These are phyloP conservation scores for Coleophoma eucalyptorum DNA, from an alignment of 2,329 filamentous ascomycete genomes.

Conservation along the genomic window DNA sequence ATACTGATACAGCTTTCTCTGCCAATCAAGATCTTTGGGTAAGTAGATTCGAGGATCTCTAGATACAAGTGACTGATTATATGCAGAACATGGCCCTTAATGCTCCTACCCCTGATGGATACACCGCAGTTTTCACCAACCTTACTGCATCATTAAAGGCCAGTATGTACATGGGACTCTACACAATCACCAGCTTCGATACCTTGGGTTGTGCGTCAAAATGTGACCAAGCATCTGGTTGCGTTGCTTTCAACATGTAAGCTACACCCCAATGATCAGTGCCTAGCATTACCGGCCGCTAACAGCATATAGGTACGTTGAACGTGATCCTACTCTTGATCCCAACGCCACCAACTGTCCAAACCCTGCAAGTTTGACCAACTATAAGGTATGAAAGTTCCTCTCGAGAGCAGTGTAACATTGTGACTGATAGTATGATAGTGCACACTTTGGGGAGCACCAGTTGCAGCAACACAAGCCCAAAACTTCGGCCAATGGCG, in stretches of 20 bases:
- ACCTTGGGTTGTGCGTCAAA: constrained; percentile 20
- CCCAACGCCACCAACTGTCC: constrained; percentile 24
- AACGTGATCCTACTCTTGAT: constrained; percentile 29
- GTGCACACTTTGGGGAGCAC: constrained; percentile 30
- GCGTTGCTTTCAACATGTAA: constrained; percentile 28
- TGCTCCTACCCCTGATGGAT: constrained; percentile 28
- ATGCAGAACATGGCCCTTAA: not conserved
- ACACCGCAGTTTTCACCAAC: constrained; percentile 27
- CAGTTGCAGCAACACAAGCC: constrained; percentile 22
- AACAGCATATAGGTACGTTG: constrained; percentile 25
- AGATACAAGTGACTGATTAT: not conserved
- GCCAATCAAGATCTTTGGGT: not conserved
- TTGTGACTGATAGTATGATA: constrained; percentile 16
- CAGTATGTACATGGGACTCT: constrained; percentile 21
- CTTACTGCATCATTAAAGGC: constrained; percentile 26
- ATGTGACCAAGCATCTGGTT: constrained; percentile 25
- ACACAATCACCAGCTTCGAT: constrained; percentile 25
- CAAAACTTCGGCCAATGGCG: constrained; percentile 30
- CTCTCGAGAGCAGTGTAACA: not conserved
- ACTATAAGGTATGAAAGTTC: constrained; percentile 1
- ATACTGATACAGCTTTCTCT: not conserved
- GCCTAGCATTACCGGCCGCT: constrained; percentile 10
- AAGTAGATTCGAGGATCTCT: not conserved
- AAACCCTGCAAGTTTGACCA: constrained; percentile 29
- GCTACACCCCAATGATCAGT: not conserved